These are phyloP conservation scores for Blastocystis sp. DNA, from an alignment of 352 stramenopile species.

Conservation along the genomic window DNA sequence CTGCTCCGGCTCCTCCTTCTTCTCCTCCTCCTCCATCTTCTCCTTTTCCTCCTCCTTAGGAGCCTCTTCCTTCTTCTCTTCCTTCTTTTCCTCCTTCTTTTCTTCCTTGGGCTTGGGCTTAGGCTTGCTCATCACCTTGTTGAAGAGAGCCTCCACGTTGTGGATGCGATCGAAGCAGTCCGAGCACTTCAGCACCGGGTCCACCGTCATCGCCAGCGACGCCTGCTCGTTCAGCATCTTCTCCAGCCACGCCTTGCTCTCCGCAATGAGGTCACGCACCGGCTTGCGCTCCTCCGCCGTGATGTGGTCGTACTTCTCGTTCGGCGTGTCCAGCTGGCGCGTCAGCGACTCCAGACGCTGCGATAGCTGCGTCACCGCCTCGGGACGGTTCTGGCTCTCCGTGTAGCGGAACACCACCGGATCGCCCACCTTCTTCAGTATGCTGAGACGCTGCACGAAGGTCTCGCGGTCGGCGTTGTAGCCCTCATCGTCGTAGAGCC, in stretches of 20 bases:
- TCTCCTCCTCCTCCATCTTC: slow-evolving; percentile 3
- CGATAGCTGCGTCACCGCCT: slow-evolving; percentile 77
- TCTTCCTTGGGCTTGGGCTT: slow-evolving; percentile 69
- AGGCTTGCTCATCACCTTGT: slow-evolving; percentile 89
- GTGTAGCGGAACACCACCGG: slow-evolving; percentile 81
- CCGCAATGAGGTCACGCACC: slow-evolving; percentile 75
- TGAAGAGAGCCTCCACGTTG: slow-evolving; percentile 74
- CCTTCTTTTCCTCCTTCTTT: slow-evolving; percentile 8
- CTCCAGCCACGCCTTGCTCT: slow-evolving; percentile 84
- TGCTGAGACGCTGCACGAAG: slow-evolving; percentile 84
- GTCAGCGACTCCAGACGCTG: slow-evolving; percentile 84
- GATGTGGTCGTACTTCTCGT: slow-evolving; percentile 86
- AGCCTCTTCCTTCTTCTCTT: slow-evolving; percentile 12
- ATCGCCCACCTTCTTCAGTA: slow-evolving; percentile 79
- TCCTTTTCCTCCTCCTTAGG: slow-evolving; percentile 16
- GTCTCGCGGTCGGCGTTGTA: slow-evolving; percentile 92
- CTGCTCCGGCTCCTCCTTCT: not conserved
- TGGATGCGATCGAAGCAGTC: slow-evolving; percentile 77
- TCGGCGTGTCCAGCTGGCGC: slow-evolving; percentile 79
- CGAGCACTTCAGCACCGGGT: slow-evolving; percentile 78
- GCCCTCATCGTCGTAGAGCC: slow-evolving; percentile 95
- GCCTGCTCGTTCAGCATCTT: slow-evolving; percentile 86
- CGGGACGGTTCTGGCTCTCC: slow-evolving; percentile 77
- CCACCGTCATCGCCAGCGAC: slow-evolving; percentile 69
- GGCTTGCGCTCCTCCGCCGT: slow-evolving; percentile 83